These are phyloP conservation scores for Periconia digitata DNA, from an alignment of 2,329 filamentous ascomycete species.

Conservation along the genomic window DNA sequence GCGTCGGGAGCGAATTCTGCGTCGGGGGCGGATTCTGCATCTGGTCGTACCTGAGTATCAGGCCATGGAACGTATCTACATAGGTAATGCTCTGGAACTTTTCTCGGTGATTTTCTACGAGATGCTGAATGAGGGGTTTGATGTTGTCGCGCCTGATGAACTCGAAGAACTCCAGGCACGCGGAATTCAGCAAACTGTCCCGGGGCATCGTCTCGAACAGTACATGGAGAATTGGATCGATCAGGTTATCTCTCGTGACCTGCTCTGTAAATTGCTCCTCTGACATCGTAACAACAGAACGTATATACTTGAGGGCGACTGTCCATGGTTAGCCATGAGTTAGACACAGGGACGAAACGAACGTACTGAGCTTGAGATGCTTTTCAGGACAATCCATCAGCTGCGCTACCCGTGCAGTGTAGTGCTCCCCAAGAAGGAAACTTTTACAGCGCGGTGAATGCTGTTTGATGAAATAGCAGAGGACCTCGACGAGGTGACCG, in stretches of 20 bases:
- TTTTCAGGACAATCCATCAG: slow-evolving; percentile 84
- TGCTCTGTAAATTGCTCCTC: slow-evolving; percentile 91
- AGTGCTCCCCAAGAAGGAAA: slow-evolving; percentile 78
- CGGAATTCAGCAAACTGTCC: slow-evolving; percentile 91
- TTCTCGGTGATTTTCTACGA: slow-evolving; percentile 82
- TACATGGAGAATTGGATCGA: slow-evolving; percentile 83
- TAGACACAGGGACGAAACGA: neutral
- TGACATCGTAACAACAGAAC: slow-evolving; percentile 78
- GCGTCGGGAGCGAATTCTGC: slow-evolving; percentile 58
- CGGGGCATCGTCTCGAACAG: slow-evolving; percentile 83
- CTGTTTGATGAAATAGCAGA: slow-evolving; percentile 91
- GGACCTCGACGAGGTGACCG: slow-evolving; percentile 85
- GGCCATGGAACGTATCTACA: slow-evolving; percentile 78
- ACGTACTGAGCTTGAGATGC: slow-evolving; percentile 83
- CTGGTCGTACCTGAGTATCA: slow-evolving; percentile 78
- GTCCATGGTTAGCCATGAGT: slow-evolving; percentile 17
- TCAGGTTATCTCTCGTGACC: slow-evolving; percentile 76
- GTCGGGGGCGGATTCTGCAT: slow-evolving; percentile 62
- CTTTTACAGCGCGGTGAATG: slow-evolving; percentile 84
- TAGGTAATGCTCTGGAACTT: slow-evolving; percentile 75
- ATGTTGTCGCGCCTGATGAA: slow-evolving; percentile 66
- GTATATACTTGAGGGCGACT: slow-evolving; percentile 93
- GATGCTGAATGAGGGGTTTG: slow-evolving; percentile 78
- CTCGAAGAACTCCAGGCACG: slow-evolving; percentile 91
- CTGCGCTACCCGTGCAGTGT: slow-evolving; percentile 78